Evolutionary conservation across 2,329 filamentous ascomycete genomes (phyloP), one percentile per base, ranked within the genome.

Genomic region (Truncatella angustata): DNA sequence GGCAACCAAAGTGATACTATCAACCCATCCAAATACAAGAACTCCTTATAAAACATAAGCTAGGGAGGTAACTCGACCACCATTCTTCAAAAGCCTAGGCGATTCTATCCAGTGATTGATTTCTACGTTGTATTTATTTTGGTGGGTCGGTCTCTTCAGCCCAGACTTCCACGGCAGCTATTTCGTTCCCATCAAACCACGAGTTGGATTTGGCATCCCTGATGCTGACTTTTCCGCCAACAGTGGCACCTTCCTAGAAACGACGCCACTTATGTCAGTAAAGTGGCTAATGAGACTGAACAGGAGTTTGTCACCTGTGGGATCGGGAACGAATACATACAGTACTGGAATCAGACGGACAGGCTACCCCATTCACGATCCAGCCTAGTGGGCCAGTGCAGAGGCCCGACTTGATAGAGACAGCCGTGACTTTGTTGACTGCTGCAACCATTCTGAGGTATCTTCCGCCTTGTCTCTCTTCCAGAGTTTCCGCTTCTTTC

Each of bases 81-180:
- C n/a, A n/a, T n/a, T n/a, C n/a, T n/a, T n/a, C n/a, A n/a, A 54
- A 4, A 28, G n/a, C n/a, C n/a, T n/a, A n/a, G n/a, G n/a, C n/a
- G n/a, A n/a, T n/a, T n/a, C n/a, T 80, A 77, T 77, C 76, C 79
- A 51, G 5, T 4, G 18, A 54, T 3, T 11, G 23, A 26, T 37
- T n/a, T 48, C 23, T 26, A 10, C 26, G 12, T 16, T 37, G 16
- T 14, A 14, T 16, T 34, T 6, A 18, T 6, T 24, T 53, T 24
- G 51, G 37, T 34, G 32, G 28, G 14, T 32, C 28, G 28, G 28
- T 32, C 28, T 32, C 28, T 14, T 32, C 28, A 32, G 28, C 28
- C 28, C 28, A 32, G 14, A 32, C 28, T 32, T 32, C 28, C 28
- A 32, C 28, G 14, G 28, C 28, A 32, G 28, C 28, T 9, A 32